Conservation (phyloP, 2,329 filamentous ascomycete species). For the Epichloe typhina region DNA sequence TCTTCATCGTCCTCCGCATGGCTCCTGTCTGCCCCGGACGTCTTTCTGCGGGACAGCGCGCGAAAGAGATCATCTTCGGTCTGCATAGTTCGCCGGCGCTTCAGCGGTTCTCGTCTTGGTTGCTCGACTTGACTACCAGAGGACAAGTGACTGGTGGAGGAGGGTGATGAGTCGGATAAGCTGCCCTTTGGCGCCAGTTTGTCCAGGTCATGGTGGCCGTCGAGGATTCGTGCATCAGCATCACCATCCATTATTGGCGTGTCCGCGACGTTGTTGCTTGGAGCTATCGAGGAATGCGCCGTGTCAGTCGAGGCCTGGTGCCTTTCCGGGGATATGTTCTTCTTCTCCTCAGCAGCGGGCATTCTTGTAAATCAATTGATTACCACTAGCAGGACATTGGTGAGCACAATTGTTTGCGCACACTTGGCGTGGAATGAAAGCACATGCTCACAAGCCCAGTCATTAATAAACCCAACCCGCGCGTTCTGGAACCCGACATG, state of each 20-base stretch:
- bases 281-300: background rate
- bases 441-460: background rate
- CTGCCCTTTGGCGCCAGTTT: background rate
- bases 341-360: background rate
- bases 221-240: background rate
- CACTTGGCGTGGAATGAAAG: background rate
- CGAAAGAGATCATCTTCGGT: constrained; percentile 40
- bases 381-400: too few species aligned
- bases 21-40: constrained; percentile 16
- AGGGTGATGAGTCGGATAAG: background rate
- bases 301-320: background rate
- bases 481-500: background rate
- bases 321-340: background rate
- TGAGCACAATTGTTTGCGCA: too few species aligned
- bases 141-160: background rate
- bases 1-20: constrained; percentile 27
- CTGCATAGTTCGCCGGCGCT: constrained; percentile 14
- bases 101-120: constrained; percentile 7
- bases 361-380: background rate
- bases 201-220: background rate
- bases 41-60: constrained; percentile 34
- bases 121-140: background rate
- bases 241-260: background rate
- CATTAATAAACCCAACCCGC: too few species aligned
- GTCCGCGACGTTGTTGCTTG: background rate